Conservation (phyloP, 768 basidiomycete genomes). For the Hygrophoropsis aurantiaca region DNA sequence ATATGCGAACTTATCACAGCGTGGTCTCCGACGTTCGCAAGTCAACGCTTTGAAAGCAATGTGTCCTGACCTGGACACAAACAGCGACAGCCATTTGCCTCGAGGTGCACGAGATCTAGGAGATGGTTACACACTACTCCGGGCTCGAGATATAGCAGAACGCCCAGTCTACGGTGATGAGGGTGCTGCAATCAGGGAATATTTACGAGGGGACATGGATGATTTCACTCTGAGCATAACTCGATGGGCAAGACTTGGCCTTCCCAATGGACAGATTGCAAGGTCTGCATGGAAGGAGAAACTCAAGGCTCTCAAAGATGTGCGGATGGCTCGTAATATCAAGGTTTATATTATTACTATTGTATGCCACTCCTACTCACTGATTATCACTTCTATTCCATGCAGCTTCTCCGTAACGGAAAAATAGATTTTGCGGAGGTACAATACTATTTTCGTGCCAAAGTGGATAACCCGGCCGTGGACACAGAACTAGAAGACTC, state of each 20-base stretch:
- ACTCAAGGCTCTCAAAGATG: too few relatives aligned
- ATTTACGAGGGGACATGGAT: neutral
- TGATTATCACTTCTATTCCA: neutral
- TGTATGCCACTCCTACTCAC: neutral
- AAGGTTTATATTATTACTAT: constrained; percentile 7
- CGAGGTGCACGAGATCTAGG: constrained; percentile 9
- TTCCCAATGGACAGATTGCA: constrained; percentile 21
- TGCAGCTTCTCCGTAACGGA: neutral
- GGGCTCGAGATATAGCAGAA: too few relatives aligned
- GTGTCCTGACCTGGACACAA: constrained; percentile 14
- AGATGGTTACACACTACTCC: neutral
- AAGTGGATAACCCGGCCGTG: too few relatives aligned
- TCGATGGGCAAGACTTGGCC: constrained; percentile 16
- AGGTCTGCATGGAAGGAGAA: constrained; percentile 11
- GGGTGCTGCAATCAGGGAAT: neutral
- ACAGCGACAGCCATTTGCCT: constrained; percentile 7
- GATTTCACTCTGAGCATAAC: neutral
- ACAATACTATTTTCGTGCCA: constrained; percentile 16
- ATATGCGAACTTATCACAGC: constrained; percentile 19
- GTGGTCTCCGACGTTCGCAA: constrained; percentile 13
- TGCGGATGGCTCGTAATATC: constrained; percentile 6
- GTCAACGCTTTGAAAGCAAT: constrained; percentile 14
- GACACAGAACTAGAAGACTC: neutral
- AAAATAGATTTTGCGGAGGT: constrained; percentile 13
- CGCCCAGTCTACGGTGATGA: neutral